phyloP scores from a whole-genome alignment of 306 rosid genomes.

The Astragalus membranaceus region DNA sequence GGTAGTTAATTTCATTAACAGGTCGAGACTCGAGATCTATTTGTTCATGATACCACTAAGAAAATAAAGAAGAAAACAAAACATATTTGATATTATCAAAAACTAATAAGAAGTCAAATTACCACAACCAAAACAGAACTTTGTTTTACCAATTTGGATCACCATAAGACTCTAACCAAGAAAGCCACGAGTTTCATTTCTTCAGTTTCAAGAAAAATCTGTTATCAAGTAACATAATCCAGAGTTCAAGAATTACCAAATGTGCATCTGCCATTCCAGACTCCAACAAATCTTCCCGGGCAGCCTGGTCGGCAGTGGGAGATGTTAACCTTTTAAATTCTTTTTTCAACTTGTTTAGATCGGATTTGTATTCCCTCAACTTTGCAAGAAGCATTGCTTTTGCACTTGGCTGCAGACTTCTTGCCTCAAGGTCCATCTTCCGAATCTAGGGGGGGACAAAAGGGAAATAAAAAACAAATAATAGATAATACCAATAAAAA shows the following conservation, averaged over 20 bases:
- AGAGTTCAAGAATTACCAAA: conserved; percentile 38
- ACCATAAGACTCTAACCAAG: conserved; percentile 7
- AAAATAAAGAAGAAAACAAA: neutral
- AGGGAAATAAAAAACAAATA: neutral
- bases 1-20: conserved; percentile 3
- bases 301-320: conserved; percentile 63
- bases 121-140: neutral
- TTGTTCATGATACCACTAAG: conserved; percentile 4
- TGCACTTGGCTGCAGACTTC: conserved; percentile 77
- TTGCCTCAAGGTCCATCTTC: conserved; percentile 89
- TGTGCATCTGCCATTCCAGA: conserved; percentile 51
- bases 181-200: neutral
- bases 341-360: conserved; percentile 66
- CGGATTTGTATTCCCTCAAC: conserved; percentile 85
- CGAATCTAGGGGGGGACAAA: conserved; percentile 44
- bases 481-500: neutral
- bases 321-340: conserved; percentile 73
- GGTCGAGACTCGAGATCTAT: neutral
- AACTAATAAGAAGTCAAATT: neutral
- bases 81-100: neutral
- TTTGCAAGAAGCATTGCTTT: conserved; percentile 81
- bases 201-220: neutral
- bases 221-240: neutral
- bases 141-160: neutral
- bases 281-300: conserved; percentile 72